These are phyloP conservation scores for Lippia alba DNA, from an alignment of 305 asterid species.

Conservation along the genomic window DNA sequence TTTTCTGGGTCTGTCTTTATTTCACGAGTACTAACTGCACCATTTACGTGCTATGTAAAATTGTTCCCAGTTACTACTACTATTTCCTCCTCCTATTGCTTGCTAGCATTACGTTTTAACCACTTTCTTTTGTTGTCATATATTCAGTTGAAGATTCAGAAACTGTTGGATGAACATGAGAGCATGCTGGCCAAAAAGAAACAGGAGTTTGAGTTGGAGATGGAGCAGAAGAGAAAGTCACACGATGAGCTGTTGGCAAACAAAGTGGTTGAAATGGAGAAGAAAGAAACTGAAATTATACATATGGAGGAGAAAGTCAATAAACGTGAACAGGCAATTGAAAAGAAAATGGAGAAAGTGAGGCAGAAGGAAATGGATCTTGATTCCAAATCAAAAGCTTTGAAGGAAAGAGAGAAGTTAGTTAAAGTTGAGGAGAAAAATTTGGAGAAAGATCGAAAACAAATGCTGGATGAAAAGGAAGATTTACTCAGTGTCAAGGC, in stretches of 20 bases:
- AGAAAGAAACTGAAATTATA: conserved; percentile 77
- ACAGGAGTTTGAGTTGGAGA: conserved; percentile 76
- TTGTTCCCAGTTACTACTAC: conserved; percentile 7
- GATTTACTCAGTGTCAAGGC: conserved; percentile 57
- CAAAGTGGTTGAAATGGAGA: conserved; percentile 77
- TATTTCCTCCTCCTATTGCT: conserved; percentile 8
- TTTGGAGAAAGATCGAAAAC: conserved; percentile 66
- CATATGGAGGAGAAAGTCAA: conserved; percentile 90
- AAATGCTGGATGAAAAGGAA: conserved; percentile 64
- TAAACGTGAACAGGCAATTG: conserved; percentile 85
- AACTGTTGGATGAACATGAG: conserved; percentile 85
- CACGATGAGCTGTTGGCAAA: conserved; percentile 71
- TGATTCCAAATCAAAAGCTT: conserved; percentile 68
- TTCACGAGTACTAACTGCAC: conserved; percentile 12
- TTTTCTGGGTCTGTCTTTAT: background rate
- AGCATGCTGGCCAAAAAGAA: conserved; percentile 63
- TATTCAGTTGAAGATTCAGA: conserved; percentile 83
- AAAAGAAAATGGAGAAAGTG: conserved; percentile 76
- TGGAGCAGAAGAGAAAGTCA: conserved; percentile 73
- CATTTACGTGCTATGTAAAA: conserved; percentile 9
- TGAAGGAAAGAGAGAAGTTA: conserved; percentile 82
- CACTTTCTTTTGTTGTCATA: conserved; percentile 21
- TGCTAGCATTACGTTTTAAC: conserved; percentile 29
- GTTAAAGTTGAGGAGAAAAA: conserved; percentile 67
- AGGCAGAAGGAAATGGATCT: conserved; percentile 73